These are phyloP conservation scores for Lolium multiflorum DNA, from an alignment of 176 grass and related monocot species.

Conservation along the genomic window DNA sequence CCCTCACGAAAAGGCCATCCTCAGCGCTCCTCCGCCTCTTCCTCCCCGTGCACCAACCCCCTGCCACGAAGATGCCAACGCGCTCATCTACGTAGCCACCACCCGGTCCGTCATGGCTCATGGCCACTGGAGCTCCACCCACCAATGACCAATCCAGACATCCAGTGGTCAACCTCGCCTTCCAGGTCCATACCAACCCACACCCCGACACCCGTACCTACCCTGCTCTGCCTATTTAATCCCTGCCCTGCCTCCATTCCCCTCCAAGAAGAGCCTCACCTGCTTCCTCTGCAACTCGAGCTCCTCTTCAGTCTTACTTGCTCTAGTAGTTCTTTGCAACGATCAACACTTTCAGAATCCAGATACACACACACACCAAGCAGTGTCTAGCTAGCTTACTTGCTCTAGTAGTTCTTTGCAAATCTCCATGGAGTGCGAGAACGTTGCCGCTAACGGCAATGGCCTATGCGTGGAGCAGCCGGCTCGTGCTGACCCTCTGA, in stretches of 20 bases:
- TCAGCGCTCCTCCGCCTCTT: too few relatives aligned
- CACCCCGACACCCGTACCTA: background rate
- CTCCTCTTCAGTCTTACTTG: background rate
- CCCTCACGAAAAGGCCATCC: too few relatives aligned
- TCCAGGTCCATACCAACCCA: constrained; percentile 28
- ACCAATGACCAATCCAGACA: too few relatives aligned
- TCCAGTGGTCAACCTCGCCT: too few relatives aligned
- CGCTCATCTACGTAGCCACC: too few relatives aligned
- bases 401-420: background rate
- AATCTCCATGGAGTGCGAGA: constrained; percentile 44
- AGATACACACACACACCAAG: background rate
- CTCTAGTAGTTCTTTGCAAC: background rate
- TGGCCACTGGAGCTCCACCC: background rate
- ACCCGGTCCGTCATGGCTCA: too few relatives aligned
- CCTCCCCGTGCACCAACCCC: background rate
- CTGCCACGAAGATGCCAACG: too few relatives aligned
- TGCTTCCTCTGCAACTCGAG: background rate
- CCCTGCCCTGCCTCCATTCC: background rate
- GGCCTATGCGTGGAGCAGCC: background rate
- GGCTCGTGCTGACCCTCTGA: constrained; percentile 12
- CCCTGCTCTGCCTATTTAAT: constrained; percentile 63
- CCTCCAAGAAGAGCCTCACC: constrained; percentile 45
- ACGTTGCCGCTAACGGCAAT: constrained; percentile 38
- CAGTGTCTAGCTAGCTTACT: background rate
- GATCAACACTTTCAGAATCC: background rate